These are phyloP conservation scores for Ogataea wickerhamii DNA, from an alignment of 805 yeast genomes.

Conservation along the genomic window DNA sequence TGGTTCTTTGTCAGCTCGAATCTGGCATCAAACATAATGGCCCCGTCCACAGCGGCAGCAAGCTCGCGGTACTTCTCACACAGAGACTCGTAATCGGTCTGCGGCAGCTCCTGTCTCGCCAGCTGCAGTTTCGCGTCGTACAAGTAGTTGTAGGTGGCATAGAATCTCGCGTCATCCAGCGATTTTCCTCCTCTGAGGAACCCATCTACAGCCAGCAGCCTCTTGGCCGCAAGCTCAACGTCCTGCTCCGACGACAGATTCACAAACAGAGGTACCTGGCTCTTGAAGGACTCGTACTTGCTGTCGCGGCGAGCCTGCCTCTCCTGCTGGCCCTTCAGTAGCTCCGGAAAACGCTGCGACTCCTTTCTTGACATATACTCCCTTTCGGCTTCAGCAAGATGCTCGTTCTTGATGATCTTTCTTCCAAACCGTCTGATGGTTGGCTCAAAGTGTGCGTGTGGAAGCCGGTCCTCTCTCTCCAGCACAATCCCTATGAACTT, in stretches of 20 bases:
- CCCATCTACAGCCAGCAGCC: constrained; percentile 53
- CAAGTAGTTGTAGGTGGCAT: constrained; percentile 50
- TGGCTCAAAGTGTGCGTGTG: constrained; percentile 90
- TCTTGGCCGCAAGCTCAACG: constrained; percentile 41
- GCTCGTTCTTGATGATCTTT: constrained; percentile 46
- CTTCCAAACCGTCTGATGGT: constrained; percentile 81
- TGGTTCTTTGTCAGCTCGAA: constrained; percentile 39
- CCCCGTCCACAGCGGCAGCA: constrained; percentile 39
- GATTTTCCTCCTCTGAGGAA: constrained; percentile 57
- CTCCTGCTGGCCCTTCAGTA: constrained; percentile 37
- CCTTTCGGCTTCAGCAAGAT: constrained; percentile 55
- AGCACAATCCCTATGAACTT: constrained; percentile 87
- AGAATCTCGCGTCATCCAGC: constrained; percentile 52
- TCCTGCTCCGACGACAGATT: constrained; percentile 19
- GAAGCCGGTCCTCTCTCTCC: constrained; percentile 57
- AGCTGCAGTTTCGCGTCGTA: constrained; percentile 41
- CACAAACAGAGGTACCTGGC: constrained; percentile 28
- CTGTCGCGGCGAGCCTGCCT: constrained; percentile 40
- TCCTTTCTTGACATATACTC: constrained; percentile 66
- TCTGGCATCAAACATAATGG: constrained; percentile 46
- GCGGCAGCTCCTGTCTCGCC: constrained; percentile 36
- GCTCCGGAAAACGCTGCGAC: constrained; percentile 49
- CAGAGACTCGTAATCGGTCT: constrained; percentile 22
- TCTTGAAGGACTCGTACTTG: constrained; percentile 29
- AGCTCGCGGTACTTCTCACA: constrained; percentile 35